Percentiles rank a stretch among this genome's conserved stretches.
Evolutionary conservation across 345 rosid species (phyloP).

Genomic region (Punica granatum): DNA sequence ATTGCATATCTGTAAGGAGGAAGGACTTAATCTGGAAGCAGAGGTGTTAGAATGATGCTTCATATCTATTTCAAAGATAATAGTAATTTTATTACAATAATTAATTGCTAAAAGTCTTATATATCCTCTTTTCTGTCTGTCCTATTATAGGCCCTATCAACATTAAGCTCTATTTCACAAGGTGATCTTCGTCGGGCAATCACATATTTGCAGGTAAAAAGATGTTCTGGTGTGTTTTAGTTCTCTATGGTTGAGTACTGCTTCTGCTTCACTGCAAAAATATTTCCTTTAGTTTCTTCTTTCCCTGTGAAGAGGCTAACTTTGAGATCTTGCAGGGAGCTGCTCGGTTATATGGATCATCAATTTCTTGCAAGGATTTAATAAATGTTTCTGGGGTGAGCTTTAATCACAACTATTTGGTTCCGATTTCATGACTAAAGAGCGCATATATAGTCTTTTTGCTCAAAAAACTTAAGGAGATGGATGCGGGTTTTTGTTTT

Average conservation of each 20-base stretch:
- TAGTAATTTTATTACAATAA: background rate
- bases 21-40: conserved; percentile 61
- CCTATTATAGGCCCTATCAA: conserved; percentile 62
- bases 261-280: background rate
- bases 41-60: conserved; percentile 41
- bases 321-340: conserved; percentile 67
- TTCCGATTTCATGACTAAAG: background rate
- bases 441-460: background rate
- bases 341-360: conserved; percentile 86
- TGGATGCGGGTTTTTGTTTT: background rate
- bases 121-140: background rate
- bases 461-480: background rate
- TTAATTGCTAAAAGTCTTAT: background rate
- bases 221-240: background rate
- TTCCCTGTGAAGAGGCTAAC: background rate
- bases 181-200: conserved; percentile 99
- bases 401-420: background rate
- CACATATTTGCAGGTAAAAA: conserved; percentile 78
- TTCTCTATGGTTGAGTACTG: background rate
- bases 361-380: conserved; percentile 70
- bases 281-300: background rate
- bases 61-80: background rate
- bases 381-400: conserved; percentile 86
- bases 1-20: conserved; percentile 78
- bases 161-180: conserved; percentile 79